Evolutionary conservation across 2,329 filamentous ascomycete species (phyloP).

Genomic region (Didymella arachidicola): DNA sequence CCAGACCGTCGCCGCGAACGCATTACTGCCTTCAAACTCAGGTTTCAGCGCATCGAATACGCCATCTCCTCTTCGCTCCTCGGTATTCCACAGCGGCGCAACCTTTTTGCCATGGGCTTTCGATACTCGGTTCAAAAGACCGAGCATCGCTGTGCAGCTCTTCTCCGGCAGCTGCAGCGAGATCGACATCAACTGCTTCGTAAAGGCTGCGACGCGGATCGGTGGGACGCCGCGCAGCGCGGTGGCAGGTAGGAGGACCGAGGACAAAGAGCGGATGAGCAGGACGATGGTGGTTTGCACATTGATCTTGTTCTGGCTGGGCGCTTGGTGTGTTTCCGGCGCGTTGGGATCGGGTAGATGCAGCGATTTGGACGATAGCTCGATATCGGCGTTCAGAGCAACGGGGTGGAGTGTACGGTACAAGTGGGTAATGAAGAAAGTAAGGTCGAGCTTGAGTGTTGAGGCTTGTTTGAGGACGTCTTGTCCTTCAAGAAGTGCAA

Average conservation of each 20-base stretch:
- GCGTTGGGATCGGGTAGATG: slow-evolving; percentile 72
- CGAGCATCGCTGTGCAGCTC: slow-evolving; percentile 79
- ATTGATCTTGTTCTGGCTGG: slow-evolving; percentile 77
- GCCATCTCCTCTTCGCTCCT: slow-evolving; percentile 91
- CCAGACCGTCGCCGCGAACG: slow-evolving; percentile 90
- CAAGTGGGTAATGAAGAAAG: slow-evolving; percentile 93
- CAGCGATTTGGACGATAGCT: slow-evolving; percentile 77
- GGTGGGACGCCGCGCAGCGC: slow-evolving; percentile 79
- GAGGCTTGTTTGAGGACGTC: slow-evolving; percentile 85
- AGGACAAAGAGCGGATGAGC: slow-evolving; percentile 83
- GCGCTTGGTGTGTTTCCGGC: slow-evolving; percentile 48
- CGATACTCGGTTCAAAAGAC: slow-evolving; percentile 77
- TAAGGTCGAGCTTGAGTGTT: slow-evolving; percentile 85
- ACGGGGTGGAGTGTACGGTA: slow-evolving; percentile 85
- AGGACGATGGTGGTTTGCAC: slow-evolving; percentile 94
- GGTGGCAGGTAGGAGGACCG: slow-evolving; percentile 78
- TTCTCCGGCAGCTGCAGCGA: slow-evolving; percentile 91
- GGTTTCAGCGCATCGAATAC: slow-evolving; percentile 75
- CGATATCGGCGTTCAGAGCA: slow-evolving; percentile 83
- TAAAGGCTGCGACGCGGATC: slow-evolving; percentile 85
- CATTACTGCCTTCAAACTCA: slow-evolving; percentile 85
- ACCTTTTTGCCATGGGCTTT: slow-evolving; percentile 85
- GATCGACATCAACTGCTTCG: slow-evolving; percentile 85
- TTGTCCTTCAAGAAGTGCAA: slow-evolving; percentile 93
- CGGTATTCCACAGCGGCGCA: slow-evolving; percentile 88